phyloP scores from a whole-genome alignment of 345 rosid genomes.

The Viola odorata region DNA sequence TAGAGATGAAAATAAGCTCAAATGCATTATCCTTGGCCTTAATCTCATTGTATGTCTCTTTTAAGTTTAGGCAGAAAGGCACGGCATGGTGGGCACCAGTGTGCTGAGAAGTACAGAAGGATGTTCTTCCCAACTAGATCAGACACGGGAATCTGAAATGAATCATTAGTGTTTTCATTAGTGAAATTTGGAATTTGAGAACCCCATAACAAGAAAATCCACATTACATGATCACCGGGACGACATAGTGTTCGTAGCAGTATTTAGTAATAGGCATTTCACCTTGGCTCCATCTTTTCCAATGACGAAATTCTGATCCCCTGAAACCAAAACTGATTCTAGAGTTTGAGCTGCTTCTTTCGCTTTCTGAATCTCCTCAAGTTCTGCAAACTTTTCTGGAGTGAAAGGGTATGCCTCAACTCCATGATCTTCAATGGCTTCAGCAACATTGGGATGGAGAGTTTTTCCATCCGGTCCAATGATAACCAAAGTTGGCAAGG shows the following conservation, averaged over 20 bases:
- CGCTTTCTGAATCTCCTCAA: conserved; percentile 27
- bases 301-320: conserved; percentile 29
- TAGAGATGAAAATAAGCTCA: conserved; percentile 39
- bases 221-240: not conserved
- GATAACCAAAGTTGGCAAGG: conserved; percentile 35
- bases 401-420: conserved; percentile 38
- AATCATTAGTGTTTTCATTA: not conserved
- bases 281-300: conserved; percentile 31
- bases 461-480: conserved; percentile 36
- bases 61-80: conserved; percentile 34
- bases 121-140: conserved; percentile 36
- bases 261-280: not conserved
- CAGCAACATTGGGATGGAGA: conserved; percentile 27
- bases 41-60: conserved; percentile 28
- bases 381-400: conserved; percentile 27
- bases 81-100: conserved; percentile 42
- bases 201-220: not conserved
- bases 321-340: conserved; percentile 29
- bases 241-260: not conserved
- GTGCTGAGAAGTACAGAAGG: conserved; percentile 46
- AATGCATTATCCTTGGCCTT: conserved; percentile 26
- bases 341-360: conserved; percentile 32
- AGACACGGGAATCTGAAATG: conserved; percentile 32
- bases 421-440: conserved; percentile 31
- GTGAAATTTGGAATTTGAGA: not conserved